These are phyloP conservation scores for Volvariella volvacea DNA, from an alignment of 1,284 basidiomycete genomes.

Conservation along the genomic window DNA sequence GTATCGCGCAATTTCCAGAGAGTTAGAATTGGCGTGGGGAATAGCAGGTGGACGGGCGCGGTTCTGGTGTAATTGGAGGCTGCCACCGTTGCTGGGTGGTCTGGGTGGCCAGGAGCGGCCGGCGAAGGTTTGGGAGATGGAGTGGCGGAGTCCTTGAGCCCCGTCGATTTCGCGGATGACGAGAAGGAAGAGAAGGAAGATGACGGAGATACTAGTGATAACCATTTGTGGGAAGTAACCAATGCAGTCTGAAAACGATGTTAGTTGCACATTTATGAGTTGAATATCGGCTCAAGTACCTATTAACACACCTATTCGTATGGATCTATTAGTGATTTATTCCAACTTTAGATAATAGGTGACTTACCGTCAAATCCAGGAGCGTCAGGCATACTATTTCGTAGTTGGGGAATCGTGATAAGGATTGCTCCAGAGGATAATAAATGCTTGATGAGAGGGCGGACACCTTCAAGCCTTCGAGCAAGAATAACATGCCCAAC, in stretches of 20 bases:
- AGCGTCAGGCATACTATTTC: slow-evolving; percentile 51
- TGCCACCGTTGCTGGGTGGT: too few relatives aligned
- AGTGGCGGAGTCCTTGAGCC: slow-evolving; percentile 8
- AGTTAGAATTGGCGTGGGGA: slow-evolving; percentile 17
- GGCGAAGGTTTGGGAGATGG: slow-evolving; percentile 1
- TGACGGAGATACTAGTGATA: slow-evolving; percentile 31
- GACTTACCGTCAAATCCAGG: slow-evolving; percentile 46
- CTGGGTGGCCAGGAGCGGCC: slow-evolving; percentile 3
- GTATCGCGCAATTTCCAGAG: slow-evolving; percentile 24
- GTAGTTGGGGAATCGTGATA: slow-evolving; percentile 42
- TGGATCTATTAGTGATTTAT: not conserved
- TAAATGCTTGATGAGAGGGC: slow-evolving; percentile 30
- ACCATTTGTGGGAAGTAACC: slow-evolving; percentile 55
- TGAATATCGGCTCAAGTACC: slow-evolving; percentile 22
- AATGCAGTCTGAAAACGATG: slow-evolving; percentile 33
- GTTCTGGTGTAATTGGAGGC: too few relatives aligned
- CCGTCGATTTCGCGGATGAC: slow-evolving; percentile 36
- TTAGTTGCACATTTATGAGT: not conserved
- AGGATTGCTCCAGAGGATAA: slow-evolving; percentile 34
- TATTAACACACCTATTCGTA: slow-evolving; percentile 36
- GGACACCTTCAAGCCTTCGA: slow-evolving; percentile 23
- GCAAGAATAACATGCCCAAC: slow-evolving; percentile 39
- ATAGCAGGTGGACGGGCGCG: slow-evolving; percentile 18
- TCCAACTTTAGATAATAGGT: slow-evolving; percentile 1
- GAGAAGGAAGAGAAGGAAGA: slow-evolving; percentile 35